Percentiles rank a stretch among this genome's conserved stretches.
These are phyloP conservation scores for Suhomyces choctaworum DNA, from an alignment of 1,139 yeast species.

Conservation along the genomic window DNA sequence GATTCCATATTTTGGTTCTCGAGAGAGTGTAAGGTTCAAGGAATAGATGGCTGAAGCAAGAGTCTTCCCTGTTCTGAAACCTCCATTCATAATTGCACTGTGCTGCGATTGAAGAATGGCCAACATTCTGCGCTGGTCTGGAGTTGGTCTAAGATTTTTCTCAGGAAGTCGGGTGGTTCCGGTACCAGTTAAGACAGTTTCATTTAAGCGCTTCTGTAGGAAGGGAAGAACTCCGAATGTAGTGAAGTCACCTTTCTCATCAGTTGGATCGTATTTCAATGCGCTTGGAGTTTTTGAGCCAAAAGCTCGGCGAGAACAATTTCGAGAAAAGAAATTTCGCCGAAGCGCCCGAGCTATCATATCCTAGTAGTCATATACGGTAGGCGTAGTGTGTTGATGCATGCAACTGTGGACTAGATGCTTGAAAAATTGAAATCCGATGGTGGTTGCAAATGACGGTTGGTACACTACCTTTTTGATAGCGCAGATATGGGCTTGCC, in stretches of 20 bases:
- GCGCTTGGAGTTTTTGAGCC: neutral
- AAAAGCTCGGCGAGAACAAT: neutral
- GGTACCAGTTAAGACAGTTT: conserved; percentile 6
- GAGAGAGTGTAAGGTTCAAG: conserved; percentile 23
- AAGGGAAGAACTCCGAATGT: conserved; percentile 30
- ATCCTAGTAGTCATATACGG: neutral
- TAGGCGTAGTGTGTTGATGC: neutral
- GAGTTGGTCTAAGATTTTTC: conserved; percentile 23
- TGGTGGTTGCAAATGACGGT: conserved; percentile 9
- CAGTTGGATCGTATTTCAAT: conserved; percentile 20
- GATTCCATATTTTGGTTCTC: conserved; percentile 23
- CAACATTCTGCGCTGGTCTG: conserved; percentile 26
- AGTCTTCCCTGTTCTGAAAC: conserved; percentile 27
- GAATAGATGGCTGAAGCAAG: conserved; percentile 25
- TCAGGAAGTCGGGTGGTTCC: conserved; percentile 12
- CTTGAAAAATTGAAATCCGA: neutral
- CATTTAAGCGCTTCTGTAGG: conserved; percentile 27
- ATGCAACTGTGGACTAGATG: neutral
- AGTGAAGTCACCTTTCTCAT: conserved; percentile 21
- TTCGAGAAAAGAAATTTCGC: neutral
- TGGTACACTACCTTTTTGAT: conserved; percentile 5
- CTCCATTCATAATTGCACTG: conserved; percentile 23
- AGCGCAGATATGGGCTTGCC: too few species aligned
- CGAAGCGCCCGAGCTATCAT: conserved; percentile 4
- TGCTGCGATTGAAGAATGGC: conserved; percentile 21